phyloP scores from a whole-genome alignment of 345 rosid species.

The Euphorbia tirucalli region DNA sequence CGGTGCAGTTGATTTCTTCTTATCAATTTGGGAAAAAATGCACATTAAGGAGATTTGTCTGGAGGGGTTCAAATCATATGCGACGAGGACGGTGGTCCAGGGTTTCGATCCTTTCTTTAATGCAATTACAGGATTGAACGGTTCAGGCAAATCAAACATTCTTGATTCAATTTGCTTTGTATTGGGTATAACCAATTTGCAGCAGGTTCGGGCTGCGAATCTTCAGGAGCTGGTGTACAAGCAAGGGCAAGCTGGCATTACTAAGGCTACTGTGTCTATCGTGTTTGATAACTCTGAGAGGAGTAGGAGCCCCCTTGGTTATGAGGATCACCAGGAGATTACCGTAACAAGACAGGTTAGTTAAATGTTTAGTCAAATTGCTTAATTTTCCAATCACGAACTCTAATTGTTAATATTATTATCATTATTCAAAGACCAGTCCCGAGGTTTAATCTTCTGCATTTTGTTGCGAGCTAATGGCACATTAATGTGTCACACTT shows the following conservation, averaged over 20 bases:
- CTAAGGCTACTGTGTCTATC: slow-evolving; percentile 89
- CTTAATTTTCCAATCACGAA: background rate
- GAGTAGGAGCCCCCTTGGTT: slow-evolving; percentile 80
- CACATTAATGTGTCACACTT: background rate
- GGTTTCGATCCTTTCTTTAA: slow-evolving; percentile 94
- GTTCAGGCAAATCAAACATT: slow-evolving; percentile 98
- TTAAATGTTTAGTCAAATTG: background rate
- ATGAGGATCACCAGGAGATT: slow-evolving; percentile 80
- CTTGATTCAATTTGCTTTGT: slow-evolving; percentile 97
- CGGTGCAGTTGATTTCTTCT: background rate
- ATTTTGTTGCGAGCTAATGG: background rate
- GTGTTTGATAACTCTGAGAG: slow-evolving; percentile 85
- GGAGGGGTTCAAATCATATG: slow-evolving; percentile 97
- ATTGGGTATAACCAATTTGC: slow-evolving; percentile 94
- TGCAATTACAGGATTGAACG: slow-evolving; percentile 93
- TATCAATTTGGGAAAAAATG: slow-evolving; percentile 37
- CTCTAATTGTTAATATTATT: background rate
- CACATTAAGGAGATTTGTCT: slow-evolving; percentile 81
- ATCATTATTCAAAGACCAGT: background rate
- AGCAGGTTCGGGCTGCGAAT: slow-evolving; percentile 96
- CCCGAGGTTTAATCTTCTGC: background rate
- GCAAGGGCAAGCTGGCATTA: slow-evolving; percentile 99
- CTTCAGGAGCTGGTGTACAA: slow-evolving; percentile 98
- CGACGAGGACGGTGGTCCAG: slow-evolving; percentile 85
- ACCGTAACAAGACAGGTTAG: slow-evolving; percentile 89